Base-by-base conservation (phyloP, 2,329 filamentous ascomycete species). In the Trichoderma sp. region DNA sequence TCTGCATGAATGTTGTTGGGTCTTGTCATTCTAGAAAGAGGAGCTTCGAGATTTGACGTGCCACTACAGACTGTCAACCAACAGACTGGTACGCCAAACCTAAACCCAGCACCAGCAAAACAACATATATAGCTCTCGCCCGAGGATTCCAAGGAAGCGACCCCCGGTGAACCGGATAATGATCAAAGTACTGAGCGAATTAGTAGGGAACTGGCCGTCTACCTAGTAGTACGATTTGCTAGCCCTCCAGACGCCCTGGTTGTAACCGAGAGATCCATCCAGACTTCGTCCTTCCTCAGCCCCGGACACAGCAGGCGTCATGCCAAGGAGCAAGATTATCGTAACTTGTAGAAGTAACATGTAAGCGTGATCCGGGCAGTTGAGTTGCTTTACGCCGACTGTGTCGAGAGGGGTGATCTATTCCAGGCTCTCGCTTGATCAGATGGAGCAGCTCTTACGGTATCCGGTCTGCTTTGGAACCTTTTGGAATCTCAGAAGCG, bases 181-280 rank as follows among this genome's bases (percentile, higher is more conserved):
- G 21, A 21, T 15, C 19, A 30, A 52, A 24, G 21, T 24, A 24
- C 21, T 24, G 21, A 24, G 21, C 28, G 21, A 39, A 12, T 39
- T 14, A 12, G 34, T 39, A 34, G 30, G 3, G 9, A 52, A 52
- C 50, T 52, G 10, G 17, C 17, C 26, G 5, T 52, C 12, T 52
- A 24, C 21, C 21, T 24, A 24, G 21, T 24, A 30, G 50, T 39
- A 39, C 34, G 34, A 4, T 39, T 39, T 39, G 26, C 28, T n/a
- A 30, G 28, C 28, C 28, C 50, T 52, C 50, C 50, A 5, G 7
- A 14, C 9, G 17, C 15, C 47, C 15, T 50, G 47, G 14, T 50
- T 52, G 28, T 52, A 52, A 19, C 50, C 28, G 50, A 52, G 50
- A 44, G 55, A 58, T 26, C 55, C 55, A 58, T 58, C 41, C 41